Evolutionary conservation across 495 filamentous ascomycete genomes (phyloP), one percentile per base, ranked within the genome.

Genomic region (Neurospora tetraspora): DNA sequence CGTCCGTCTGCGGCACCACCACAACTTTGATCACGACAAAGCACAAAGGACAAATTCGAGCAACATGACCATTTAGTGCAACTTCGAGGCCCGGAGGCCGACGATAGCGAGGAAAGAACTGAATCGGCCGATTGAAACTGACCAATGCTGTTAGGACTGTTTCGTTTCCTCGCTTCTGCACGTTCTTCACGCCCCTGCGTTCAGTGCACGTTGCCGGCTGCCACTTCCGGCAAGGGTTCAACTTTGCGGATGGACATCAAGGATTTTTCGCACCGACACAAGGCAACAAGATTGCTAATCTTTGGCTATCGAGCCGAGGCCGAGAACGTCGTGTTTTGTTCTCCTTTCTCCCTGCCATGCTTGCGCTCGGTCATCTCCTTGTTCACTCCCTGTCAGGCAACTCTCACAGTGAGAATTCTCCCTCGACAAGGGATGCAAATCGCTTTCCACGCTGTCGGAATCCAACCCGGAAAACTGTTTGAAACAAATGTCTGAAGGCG

Each of bases 121-220:
- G n/a, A 65, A 16, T 61, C 47, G 23, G 11, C 12, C 47, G 47
- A 31, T 61, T 65, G 53, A 18, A 65, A 65, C 27, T 34, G 6
- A 18, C 53, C 53, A 34, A 34, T 9, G 27, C 6, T 65, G 27
- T 61, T 18, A 65, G 27, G 27, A 14, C 68, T 74, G 73, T 72
- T 74, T 74, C 70, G 73, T 74, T 69, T 71, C 20, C 39, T 72
- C 73, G 73, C 73, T 74, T 74, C 70, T 72, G 72, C 73, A 40
- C 53, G 27, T 65, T 65, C 53, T 34, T 65, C 27, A 36, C 14
- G 70, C 71, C 70, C 42, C 70, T 72, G 70, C 71, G 37, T 42
- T 61, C 0, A 61, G 53, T 65, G 53, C 53, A 65, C 53, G 27
- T 65, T 65, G 53, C 53, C 53, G 53, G 53, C 53, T 65, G 53